Evolutionary conservation across 2,329 filamentous ascomycete species (phyloP), one percentile per base, ranked within the genome.

Genomic region (Raffaelea ambrosiae): DNA sequence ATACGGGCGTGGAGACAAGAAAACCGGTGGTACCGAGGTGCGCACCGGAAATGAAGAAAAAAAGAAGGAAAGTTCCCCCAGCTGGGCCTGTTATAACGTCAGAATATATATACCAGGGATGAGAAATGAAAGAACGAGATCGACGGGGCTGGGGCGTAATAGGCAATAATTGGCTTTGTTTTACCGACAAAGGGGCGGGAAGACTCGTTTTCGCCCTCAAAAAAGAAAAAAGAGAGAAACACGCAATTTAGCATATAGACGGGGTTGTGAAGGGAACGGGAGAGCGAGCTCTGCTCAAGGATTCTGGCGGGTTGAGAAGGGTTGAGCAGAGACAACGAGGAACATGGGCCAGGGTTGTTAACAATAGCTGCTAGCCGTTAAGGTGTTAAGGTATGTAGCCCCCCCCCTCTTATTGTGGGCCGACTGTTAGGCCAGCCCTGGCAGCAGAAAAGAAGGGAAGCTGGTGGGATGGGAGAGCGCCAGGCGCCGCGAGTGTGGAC

Each of bases 311-410:
- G 35, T 38, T 38, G 14, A 38, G 35, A 14, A 38, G 7, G 13
- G 35, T 38, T 16, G 35, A 8, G 35, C 35, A n/a, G 35, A 38
- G 13, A 38, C 35, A 38, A 38, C 7, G 22, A 46, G n/a, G 14
- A 42, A 14, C 23, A 18, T 16, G 31, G 39, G 10, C 19, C 20
- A 33, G 31, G 43, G 47, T 22, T n/a, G 4, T 19, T 16, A 41
- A 5, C 39, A 46, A 49, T 48, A 49, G 21, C 43, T 13, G 18
- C 19, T 31, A 33, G 14, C 47, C 47, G 40, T 49, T 46, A 43
- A 49, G 39, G 43, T 31, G 31, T 42, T 23, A 33, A 31, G 46
- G 26, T 18, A 44, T 43, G 9, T 38, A 29, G n/a, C 26, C 26
- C 26, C 26, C 26, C 26, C 13, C 13, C 26, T 29, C 26, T 29